Evolutionary conservation across 108 stramenopile species (phyloP).

Genomic region (Seminavis robusta): DNA sequence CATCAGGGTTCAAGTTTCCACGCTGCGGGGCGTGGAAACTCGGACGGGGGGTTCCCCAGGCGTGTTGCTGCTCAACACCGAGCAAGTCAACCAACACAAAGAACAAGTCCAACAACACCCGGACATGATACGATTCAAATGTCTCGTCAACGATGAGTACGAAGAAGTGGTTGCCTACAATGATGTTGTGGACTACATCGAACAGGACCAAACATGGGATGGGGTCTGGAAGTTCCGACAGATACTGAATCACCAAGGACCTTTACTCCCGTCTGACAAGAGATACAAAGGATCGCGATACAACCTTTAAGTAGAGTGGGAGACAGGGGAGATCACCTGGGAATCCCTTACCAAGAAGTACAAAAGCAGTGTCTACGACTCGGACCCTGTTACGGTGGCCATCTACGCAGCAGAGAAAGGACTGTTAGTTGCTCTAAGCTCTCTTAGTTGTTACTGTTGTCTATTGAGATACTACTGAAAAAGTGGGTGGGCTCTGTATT

Average conservation of each 20-base stretch:
- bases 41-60: no score
- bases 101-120: no score
- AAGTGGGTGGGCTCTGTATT: no score
- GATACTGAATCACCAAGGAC: conserved; percentile 15
- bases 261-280: neutral
- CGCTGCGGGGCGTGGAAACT: no score
- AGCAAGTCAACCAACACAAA: no score
- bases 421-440: no score
- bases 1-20: no score
- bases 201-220: neutral
- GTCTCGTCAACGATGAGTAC: neutral
- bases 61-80: no score
- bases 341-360: conserved; percentile 5
- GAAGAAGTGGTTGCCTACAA: neutral
- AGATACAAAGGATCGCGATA: conserved; percentile 5
- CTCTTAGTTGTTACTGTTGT: no score
- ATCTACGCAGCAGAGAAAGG: no score
- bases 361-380: neutral
- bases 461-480: no score
- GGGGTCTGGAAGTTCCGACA: conserved; percentile 7
- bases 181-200: conserved; percentile 5
- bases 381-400: neutral
- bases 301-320: conserved; percentile 16
- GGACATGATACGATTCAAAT: no score
- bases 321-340: conserved; percentile 14